Percentiles rank a stretch among this genome's conserved stretches.
Evolutionary conservation across 106 monocot species (phyloP).

Genomic region (Apostasia shenzhenica): DNA sequence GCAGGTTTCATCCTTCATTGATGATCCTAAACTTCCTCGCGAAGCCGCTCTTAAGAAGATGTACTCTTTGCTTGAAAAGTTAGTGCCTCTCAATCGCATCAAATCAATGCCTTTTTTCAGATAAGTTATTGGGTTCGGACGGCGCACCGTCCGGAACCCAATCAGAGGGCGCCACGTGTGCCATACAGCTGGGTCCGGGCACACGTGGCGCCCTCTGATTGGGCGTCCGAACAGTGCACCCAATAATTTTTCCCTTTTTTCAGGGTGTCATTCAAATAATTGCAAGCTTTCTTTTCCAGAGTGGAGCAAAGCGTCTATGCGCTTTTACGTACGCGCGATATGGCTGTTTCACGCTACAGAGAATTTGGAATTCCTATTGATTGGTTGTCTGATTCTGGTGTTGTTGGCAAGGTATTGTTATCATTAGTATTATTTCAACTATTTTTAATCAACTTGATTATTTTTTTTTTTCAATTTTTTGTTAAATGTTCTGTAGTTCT

Average conservation of each 20-base stretch:
- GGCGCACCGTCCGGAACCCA: too few relatives aligned
- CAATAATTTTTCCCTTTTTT: too few relatives aligned
- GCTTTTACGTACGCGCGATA: constrained; percentile 75
- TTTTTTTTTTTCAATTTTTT: too few relatives aligned
- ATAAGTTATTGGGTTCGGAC: too few relatives aligned
- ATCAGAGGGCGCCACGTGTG: too few relatives aligned
- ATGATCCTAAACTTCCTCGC: constrained; percentile 70
- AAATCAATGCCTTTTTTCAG: not conserved
- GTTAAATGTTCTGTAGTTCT: too few relatives aligned
- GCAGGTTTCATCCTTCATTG: constrained; percentile 51
- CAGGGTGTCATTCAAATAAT: not conserved
- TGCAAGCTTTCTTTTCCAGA: constrained; percentile 19
- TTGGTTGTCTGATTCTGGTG: constrained; percentile 79
- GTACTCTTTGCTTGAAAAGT: constrained; percentile 92
- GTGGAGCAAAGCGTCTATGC: constrained; percentile 94
- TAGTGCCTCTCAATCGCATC: constrained; percentile 13
- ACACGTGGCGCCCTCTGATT: too few relatives aligned
- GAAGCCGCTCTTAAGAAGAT: constrained; percentile 89
- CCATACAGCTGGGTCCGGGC: too few relatives aligned
- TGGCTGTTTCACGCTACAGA: constrained; percentile 73
- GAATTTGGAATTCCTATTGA: constrained; percentile 84
- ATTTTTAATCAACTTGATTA: too few relatives aligned
- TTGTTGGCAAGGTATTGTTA: constrained; percentile 72
- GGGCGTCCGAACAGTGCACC: too few relatives aligned
- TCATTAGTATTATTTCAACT: too few relatives aligned